Evolutionary conservation across 164 flowering plant species (phyloP).

Genomic region (Stephania japonica): DNA sequence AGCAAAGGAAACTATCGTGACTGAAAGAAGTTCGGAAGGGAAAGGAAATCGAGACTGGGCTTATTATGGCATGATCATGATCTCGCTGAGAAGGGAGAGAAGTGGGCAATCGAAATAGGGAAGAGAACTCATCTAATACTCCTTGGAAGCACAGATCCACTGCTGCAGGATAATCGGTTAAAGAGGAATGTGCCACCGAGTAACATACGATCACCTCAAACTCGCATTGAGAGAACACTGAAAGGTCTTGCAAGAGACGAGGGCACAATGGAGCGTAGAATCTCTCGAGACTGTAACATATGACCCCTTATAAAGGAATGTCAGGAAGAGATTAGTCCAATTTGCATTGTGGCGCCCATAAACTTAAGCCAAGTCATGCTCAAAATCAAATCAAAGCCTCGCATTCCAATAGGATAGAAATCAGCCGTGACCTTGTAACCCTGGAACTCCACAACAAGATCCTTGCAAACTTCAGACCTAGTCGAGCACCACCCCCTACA

Average conservation of each 20-base stretch:
- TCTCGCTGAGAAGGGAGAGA: not conserved
- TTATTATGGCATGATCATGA: not conserved
- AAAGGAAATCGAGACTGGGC: too few species aligned
- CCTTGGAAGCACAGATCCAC: too few species aligned
- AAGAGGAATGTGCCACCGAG: not conserved
- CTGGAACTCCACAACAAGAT: too few species aligned
- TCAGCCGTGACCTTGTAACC: too few species aligned
- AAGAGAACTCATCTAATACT: not conserved
- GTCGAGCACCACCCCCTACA: too few species aligned
- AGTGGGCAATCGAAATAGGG: not conserved
- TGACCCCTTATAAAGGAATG: too few species aligned
- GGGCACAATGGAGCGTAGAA: too few species aligned
- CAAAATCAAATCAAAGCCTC: not conserved
- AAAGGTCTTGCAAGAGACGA: not conserved
- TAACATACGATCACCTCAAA: not conserved
- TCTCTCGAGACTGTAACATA: too few species aligned
- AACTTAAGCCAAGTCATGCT: not conserved
- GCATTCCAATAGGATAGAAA: not conserved
- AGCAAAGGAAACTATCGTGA: too few species aligned
- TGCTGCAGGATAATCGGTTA: not conserved
- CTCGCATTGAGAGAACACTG: not conserved
- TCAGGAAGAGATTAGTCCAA: not conserved
- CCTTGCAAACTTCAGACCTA: too few species aligned
- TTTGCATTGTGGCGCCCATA: not conserved
- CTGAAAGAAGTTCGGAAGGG: too few species aligned